Percentiles rank a stretch among this genome's conserved stretches.
These are phyloP conservation scores for Pythium oligandrum DNA, from an alignment of 352 stramenopile genomes.

Conservation along the genomic window DNA sequence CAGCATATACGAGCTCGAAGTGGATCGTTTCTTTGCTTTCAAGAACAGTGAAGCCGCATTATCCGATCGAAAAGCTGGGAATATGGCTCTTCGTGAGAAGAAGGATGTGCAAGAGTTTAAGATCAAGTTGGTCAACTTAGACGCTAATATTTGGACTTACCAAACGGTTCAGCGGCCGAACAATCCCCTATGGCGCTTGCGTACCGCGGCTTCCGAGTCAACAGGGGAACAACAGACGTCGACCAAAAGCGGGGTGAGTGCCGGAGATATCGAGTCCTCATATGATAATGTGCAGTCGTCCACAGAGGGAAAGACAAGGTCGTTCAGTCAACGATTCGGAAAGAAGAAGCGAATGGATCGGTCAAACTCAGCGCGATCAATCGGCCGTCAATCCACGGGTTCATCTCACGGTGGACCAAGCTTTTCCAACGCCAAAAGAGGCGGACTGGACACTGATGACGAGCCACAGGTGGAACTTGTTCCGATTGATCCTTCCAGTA, in stretches of 20 bases:
- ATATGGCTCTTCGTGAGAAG: conserved; percentile 53
- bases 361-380: not conserved
- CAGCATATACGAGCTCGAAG: conserved; percentile 65
- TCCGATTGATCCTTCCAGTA: conserved; percentile 53
- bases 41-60: conserved; percentile 51
- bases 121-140: conserved; percentile 68
- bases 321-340: not conserved
- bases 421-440: conserved; percentile 4
- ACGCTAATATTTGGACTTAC: conserved; percentile 77
- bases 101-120: conserved; percentile 60
- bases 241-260: not conserved
- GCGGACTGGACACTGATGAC: conserved; percentile 14
- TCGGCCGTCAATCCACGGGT: not conserved
- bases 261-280: not conserved
- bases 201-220: conserved; percentile 9
- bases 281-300: not conserved
- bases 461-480: conserved; percentile 28
- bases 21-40: conserved; percentile 70
- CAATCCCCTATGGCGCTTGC: conserved; percentile 10
- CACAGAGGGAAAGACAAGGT: not conserved
- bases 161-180: conserved; percentile 7
- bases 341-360: not conserved
- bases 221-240: conserved; percentile 2
- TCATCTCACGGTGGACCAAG: not conserved
- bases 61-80: conserved; percentile 37